Evolutionary conservation across 306 rosid species (phyloP).

Genomic region (Parietaria judaica): DNA sequence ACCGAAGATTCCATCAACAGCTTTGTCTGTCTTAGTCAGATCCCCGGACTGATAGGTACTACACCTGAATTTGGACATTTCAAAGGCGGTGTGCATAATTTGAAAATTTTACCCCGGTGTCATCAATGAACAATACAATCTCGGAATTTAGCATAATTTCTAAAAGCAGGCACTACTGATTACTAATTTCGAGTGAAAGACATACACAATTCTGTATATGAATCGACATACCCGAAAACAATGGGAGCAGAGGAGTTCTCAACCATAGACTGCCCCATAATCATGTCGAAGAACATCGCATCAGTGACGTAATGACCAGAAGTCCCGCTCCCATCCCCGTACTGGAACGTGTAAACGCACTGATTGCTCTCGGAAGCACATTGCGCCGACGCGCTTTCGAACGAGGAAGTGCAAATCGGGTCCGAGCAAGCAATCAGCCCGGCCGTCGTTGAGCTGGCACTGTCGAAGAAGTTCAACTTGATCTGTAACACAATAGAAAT

Average conservation of each 20-base stretch:
- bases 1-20: slow-evolving; percentile 91
- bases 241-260: slow-evolving; percentile 59
- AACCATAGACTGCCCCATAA: slow-evolving; percentile 52
- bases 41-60: slow-evolving; percentile 78
- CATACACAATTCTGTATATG: neutral
- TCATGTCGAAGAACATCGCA: slow-evolving; percentile 61
- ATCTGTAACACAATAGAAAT: slow-evolving; percentile 38
- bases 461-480: slow-evolving; percentile 74
- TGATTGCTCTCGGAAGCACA: slow-evolving; percentile 68
- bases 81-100: too few relatives aligned
- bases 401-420: slow-evolving; percentile 53
- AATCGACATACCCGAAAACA: slow-evolving; percentile 76
- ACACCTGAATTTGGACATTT: slow-evolving; percentile 41
- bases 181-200: neutral
- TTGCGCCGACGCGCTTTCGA: slow-evolving; percentile 46
- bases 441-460: slow-evolving; percentile 55
- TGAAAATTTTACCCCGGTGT: too few relatives aligned
- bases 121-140: too few relatives aligned
- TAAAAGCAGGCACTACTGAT: neutral
- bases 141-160: too few relatives aligned
- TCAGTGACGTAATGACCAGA: slow-evolving; percentile 70
- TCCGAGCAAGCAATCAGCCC: slow-evolving; percentile 59
- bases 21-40: slow-evolving; percentile 77
- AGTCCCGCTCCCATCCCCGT: slow-evolving; percentile 88
- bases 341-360: slow-evolving; percentile 71